Evolutionary conservation across 2,329 filamentous ascomycete species (phyloP), one percentile per base, ranked within the genome.

Genomic region (Cephalotrichum gorgonifer): DNA sequence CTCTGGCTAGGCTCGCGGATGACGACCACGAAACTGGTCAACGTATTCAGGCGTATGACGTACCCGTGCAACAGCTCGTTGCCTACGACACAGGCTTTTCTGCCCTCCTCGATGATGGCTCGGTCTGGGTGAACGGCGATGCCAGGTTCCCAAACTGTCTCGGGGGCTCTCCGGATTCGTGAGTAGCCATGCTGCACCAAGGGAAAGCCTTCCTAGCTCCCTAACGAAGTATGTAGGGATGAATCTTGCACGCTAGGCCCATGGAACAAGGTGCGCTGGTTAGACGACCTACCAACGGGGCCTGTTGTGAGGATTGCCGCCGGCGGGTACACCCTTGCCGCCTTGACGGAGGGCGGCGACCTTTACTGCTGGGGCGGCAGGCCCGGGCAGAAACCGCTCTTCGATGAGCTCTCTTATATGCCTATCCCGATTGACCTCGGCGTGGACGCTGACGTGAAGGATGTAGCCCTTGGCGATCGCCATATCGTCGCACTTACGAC

Each of bases 351-450:
- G 11, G 76, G 74, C 2, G 68, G 73, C 28, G 75, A 79, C 50
- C 60, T 83, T 2, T 86, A 85, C 56, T 58, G 76, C 23, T 86
- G 81, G 81, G 81, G 82, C 2, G 59, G 58, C 42, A 45, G 53
- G 6, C 52, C 53, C 6, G 49, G 52, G 7, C 52, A 51, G 28
- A 51, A 27, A 25, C n/a, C 50, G 5, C 35, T 44, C 17, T 38
- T 51, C 8, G 47, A 50, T 15, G 50, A 48, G 7, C 39, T 53
- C 22, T 50, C 23, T 2, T 54, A 53, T 17, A 53, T 56, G 8
- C 73, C 75, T 2, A 66, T 60, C 28, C 75, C 75, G 1, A 58
- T 73, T 1, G 66, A 72, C 8, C 62, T 78, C 1, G 67, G 71
- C 6, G 35, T 39, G 2, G 64, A 62, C 22, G 46, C 27, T 22